Evolutionary conservation across 352 stramenopile genomes (phyloP), one percentile per base, ranked within the genome.

Genomic region (Pythium phragmiticola): DNA sequence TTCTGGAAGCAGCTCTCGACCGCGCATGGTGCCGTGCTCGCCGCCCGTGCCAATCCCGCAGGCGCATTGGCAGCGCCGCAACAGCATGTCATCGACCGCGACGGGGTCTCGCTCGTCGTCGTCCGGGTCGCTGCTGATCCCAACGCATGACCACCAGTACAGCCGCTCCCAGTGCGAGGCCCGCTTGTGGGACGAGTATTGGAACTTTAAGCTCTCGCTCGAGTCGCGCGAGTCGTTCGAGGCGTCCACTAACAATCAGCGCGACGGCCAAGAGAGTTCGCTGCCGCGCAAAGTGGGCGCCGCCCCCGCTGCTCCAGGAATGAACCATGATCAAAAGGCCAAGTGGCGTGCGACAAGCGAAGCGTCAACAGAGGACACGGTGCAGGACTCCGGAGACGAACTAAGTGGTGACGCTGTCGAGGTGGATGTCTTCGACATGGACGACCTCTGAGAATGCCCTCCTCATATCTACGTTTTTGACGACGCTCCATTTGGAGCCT

Each of bases 131-230:
- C 30, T 53, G 36, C 36, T 58, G 14, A 41, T 62, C 4, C 57
- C 57, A 21, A 57, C 57, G 21, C 39, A 66, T 16, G 58, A 69
- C 11, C 56, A 52, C 17, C 48, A 66, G 16, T 77, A 77, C 64
- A 80, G 73, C 34, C 57, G 60, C 7, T 73, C 69, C 13, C 80
- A 91, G 60, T 80, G 75, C 50, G 72, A 88, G 52, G 76, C 72
- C 14, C 62, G 69, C 30, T 70, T 87, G 16, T 87, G 76, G 75
- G 79, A 90, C 47, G 71, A 90, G 45, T 75, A 82, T 60, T 89
- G 80, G 82, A 77, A 90, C 75, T 88, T 78, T 64, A 89, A 89
- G 55, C 76, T 89, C 45, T 88, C 78, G 28, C 74, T 88, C 9
- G 82, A 90, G 51, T 70, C 74, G 14, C 79, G 82, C 19, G 78